Conservation (phyloP, 2,329 filamentous ascomycete genomes). For the Phyllosticta citriasiana region DNA sequence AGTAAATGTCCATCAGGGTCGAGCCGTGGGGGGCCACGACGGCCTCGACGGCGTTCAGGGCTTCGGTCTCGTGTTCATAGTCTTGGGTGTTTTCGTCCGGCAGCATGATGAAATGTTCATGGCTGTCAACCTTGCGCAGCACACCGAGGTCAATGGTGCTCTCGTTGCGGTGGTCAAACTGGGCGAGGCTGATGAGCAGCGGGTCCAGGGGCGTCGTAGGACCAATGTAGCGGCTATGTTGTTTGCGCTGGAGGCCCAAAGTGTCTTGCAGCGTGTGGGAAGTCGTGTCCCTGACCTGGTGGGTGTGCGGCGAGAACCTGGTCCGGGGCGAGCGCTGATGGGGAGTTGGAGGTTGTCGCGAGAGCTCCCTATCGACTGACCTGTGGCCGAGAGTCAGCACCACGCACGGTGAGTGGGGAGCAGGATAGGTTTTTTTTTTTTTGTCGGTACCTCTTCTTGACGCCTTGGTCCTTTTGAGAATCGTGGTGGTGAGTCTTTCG, state of each 20-base stretch:
- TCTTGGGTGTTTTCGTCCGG: conserved; percentile 64
- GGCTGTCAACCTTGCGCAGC: conserved; percentile 64
- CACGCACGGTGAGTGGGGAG: background rate
- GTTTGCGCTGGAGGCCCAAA: conserved; percentile 64
- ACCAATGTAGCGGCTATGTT: conserved; percentile 75
- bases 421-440: background rate
- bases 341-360: conserved; percentile 17
- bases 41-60: conserved; percentile 63
- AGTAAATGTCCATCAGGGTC: conserved; percentile 69
- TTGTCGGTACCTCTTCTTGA: conserved; percentile 58
- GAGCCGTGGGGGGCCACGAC: conserved; percentile 69
- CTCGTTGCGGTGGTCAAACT: conserved; percentile 73
- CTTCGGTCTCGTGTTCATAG: conserved; percentile 58
- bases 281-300: conserved; percentile 19
- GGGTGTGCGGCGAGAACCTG: conserved; percentile 15
- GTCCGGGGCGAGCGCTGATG: conserved; percentile 16
- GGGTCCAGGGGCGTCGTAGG: conserved; percentile 76
- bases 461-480: conserved; percentile 47
- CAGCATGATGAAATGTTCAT: conserved; percentile 71
- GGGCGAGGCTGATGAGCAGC: conserved; percentile 69
- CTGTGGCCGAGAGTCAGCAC: conserved; percentile 15
- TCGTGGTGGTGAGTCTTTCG: conserved; percentile 59
- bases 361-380: conserved; percentile 26
- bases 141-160: conserved; percentile 54
- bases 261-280: conserved; percentile 34